Percentiles rank a stretch among this genome's conserved stretches.
Evolutionary conservation across 176 grass and related monocot genomes (phyloP).

Genomic region (Phragmites australis): DNA sequence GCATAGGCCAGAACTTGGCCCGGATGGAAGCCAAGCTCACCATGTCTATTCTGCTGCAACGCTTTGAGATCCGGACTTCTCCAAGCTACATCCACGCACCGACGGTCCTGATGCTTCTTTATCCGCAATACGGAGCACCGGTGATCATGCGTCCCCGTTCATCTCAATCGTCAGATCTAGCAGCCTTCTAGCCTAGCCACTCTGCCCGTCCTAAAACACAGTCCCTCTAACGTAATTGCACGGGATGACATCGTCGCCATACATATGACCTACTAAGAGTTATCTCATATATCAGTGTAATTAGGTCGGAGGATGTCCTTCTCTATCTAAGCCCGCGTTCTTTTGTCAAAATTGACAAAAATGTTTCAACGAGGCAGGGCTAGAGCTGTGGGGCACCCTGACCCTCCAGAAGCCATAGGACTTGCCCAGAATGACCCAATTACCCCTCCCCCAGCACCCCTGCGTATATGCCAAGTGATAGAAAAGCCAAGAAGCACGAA

Average conservation of each 20-base stretch:
- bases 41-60: constrained; percentile 54
- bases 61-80: constrained; percentile 47
- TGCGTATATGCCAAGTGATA: constrained; percentile 45
- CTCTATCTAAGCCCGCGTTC: too few species aligned
- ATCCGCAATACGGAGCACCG: constrained; percentile 73
- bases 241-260: too few species aligned
- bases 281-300: too few species aligned
- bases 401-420: background rate
- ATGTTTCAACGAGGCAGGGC: background rate
- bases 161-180: background rate
- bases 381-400: background rate
- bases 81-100: constrained; percentile 71
- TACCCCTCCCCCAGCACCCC: background rate
- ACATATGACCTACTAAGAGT: too few species aligned
- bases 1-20: constrained; percentile 78
- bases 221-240: too few species aligned
- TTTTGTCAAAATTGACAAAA: constrained; percentile 4
- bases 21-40: constrained; percentile 71
- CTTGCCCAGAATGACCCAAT: constrained; percentile 10
- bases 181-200: background rate
- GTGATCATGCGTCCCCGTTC: constrained; percentile 51
- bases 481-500: constrained; percentile 47
- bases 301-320: too few species aligned
- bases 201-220: background rate
- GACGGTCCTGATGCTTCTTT: constrained; percentile 75